A percentile compares a stretch with the other conserved stretches of the same genome.
Evolutionary conservation across 2,329 filamentous ascomycete species (phyloP).

Genomic region (Verticillium zaregamsianum): DNA sequence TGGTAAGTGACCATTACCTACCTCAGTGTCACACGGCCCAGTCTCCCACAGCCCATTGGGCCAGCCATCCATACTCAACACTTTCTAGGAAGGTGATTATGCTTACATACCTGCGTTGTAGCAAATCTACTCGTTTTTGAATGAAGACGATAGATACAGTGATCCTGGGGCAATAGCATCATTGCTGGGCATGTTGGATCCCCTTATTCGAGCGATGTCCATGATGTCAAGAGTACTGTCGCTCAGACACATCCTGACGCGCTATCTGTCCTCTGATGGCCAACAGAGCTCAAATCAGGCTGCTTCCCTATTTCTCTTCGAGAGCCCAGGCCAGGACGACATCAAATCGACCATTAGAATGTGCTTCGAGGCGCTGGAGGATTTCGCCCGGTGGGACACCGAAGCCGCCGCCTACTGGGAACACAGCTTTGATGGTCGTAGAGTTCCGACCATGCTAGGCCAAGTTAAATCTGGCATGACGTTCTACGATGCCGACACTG

Average conservation of each 20-base stretch:
- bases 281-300: not conserved
- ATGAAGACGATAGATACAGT: conserved; percentile 23
- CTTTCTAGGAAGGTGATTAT: not conserved
- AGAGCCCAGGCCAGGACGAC: conserved; percentile 2
- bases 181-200: conserved; percentile 22
- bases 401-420: conserved; percentile 26
- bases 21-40: too few species aligned
- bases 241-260: conserved; percentile 8
- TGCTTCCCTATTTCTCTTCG: not conserved
- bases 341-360: conserved; percentile 7
- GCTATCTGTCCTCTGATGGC: not conserved
- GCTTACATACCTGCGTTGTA: conserved; percentile 5
- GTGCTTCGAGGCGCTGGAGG: conserved; percentile 24
- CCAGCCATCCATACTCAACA: not conserved
- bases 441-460: conserved; percentile 20
- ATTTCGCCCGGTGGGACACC: conserved; percentile 22
- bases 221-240: conserved; percentile 24
- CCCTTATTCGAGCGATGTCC: conserved; percentile 22
- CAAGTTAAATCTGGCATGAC: conserved; percentile 13
- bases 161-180: conserved; percentile 24
- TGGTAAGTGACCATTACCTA: conserved; percentile 18
- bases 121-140: conserved; percentile 28
- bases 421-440: conserved; percentile 21
- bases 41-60: not conserved
- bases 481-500: conserved; percentile 25